Conservation (phyloP, 225 moss, liverwort and hornwort genomes). For the Polytrichum formosum region DNA sequence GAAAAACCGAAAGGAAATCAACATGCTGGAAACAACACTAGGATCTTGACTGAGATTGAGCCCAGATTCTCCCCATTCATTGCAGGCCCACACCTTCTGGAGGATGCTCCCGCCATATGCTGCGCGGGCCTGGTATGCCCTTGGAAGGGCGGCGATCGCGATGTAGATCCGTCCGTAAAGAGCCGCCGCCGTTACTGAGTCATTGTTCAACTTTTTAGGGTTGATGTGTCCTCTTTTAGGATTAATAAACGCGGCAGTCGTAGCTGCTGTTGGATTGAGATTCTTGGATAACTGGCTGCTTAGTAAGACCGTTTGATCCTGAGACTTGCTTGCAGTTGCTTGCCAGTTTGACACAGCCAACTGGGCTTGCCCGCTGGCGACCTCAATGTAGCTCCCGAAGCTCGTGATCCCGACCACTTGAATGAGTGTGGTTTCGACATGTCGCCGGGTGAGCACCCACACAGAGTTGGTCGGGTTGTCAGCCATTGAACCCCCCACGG, state of each 20-base stretch:
- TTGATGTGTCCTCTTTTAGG: no score
- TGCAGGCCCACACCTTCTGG: slow-evolving; percentile 58
- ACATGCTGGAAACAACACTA: no score
- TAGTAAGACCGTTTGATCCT: no score
- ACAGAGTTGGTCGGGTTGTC: slow-evolving; percentile 56
- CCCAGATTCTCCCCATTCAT: slow-evolving; percentile 24
- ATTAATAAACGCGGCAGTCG: no score
- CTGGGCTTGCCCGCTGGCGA: slow-evolving; percentile 34
- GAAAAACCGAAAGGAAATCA: no score
- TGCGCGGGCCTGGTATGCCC: slow-evolving; percentile 1
- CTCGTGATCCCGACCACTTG: slow-evolving; percentile 50
- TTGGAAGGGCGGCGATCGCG: background rate
- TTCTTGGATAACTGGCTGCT: no score
- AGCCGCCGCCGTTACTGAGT: slow-evolving; percentile 22
- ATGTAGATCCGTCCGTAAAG: slow-evolving; percentile 21
- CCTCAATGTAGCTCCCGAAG: slow-evolving; percentile 55
- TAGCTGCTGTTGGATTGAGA: no score
- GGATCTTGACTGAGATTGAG: no score
- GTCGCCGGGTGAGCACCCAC: slow-evolving; percentile 37
- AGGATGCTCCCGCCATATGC: slow-evolving; percentile 46
- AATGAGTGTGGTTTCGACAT: slow-evolving; percentile 43
- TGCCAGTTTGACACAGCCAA: background rate
- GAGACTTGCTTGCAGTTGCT: no score
- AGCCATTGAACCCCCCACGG: slow-evolving; percentile 33
- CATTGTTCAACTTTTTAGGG: slow-evolving; percentile 13